Evolutionary conservation across 352 stramenopile species (phyloP), one percentile per base, ranked within the genome.

Genomic region (Pythium dissimile): DNA sequence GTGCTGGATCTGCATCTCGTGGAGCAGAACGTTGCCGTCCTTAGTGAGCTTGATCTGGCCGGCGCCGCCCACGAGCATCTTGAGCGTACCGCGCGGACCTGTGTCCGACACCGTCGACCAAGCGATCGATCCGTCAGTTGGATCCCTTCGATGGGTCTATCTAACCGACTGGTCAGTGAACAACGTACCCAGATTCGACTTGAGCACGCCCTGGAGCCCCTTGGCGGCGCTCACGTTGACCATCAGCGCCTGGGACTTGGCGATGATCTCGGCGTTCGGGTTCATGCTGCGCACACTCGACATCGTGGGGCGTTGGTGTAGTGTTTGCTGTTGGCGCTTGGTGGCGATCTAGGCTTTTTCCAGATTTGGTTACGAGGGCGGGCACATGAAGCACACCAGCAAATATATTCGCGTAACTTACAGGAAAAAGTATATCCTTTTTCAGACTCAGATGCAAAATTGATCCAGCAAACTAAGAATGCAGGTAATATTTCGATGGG

Each of bases 31-130:
- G 66, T 99, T 97, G 71, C 97, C 97, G 75, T 99, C 97, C 76
- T 99, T 99, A 18, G 97, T 99, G 45, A 99, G 86, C 79, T 99
- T 99, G 67, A 99, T 98, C 77, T 99, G 97, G 24, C 97, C 97
- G 16, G 97, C 97, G 44, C 97, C 97, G 23, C 97, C 97, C 15
- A 99, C 97, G 12, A 99, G 86, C 94, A 99, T 99, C 87, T 99
- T 99, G 42, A 99, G 81, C 16, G 97, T 99, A n/a, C 97, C 97
- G 2, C 94, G 88, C 11, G 97, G 97, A 43, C 97, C 94, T 92
- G 67, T 3, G 11, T n/a, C 21, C 8, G 15, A 37, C 27, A 20
- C 35, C 16, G 5, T 47, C 27, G 47, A 16, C 3, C 12, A 10
- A 11, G 0, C 37, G 51, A 16, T 18, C 27, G 15, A 26, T 6